Base-by-base conservation (phyloP, 441 rosid genomes). In the Arabidopsis hybrid region DNA sequence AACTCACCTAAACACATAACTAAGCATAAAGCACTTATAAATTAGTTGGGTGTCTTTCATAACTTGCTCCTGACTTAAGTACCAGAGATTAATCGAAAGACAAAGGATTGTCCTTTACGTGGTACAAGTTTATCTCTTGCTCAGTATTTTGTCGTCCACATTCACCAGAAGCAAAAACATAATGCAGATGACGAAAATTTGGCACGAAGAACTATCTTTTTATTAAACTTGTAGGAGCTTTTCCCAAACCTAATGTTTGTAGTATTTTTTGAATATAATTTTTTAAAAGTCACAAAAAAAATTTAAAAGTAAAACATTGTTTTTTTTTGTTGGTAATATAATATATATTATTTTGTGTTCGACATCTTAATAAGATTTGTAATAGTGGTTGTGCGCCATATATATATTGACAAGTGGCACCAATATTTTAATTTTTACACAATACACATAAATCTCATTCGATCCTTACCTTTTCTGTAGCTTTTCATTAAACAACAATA, bases 401-500 rank as follows among this genome's bases (percentile, higher is more conserved):
- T 60, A 59, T 18, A 57, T 53, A 35, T 57, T 11, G 46, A 42
- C 46, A 42, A 42, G 46, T 42, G 46, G 4, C 46, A 42, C 46
- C 46, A 12, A 12, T 42, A 47, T 47, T 46, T 46, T 46, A 47
- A 6, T 50, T 50, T 32, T 5, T 17, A n/a, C n/a, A n/a, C n/a
- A n/a, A n/a, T n/a, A 49, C 21, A 71, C 68, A 71, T 8, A 61
- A 52, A 56, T 5, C 26, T 57, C 49, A 64, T 65, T 71, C 36
- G 61, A 71, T 71, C 47, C 13, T 35, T 35, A 46, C 66, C 65
- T 65, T 73, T 45, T 47, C 7, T 21, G 8, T 46, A 64, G 65
- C 71, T 64, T 73, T 64, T 21, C 42, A 56, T 57, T 65, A 14
- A 36, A 57, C 52, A 73, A 55, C 64, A 56, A 21, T 65, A 47